These are phyloP conservation scores for Solanum piurae DNA, from an alignment of 257 asterid genomes.

Conservation along the genomic window DNA sequence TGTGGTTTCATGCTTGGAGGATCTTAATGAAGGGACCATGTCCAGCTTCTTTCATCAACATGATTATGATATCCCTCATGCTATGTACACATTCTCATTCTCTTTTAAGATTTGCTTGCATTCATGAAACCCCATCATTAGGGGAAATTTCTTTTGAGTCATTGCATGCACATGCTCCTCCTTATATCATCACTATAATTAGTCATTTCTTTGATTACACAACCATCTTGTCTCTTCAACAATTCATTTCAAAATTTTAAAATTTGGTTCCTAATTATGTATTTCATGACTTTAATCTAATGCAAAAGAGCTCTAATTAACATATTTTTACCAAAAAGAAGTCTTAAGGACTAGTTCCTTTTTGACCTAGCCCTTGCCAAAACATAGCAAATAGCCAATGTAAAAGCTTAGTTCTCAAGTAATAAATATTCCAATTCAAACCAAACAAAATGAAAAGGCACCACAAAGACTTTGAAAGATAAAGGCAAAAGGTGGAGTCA, in stretches of 20 bases:
- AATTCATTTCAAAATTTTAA: background rate
- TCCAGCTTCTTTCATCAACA: conserved; percentile 45
- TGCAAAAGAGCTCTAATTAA: background rate
- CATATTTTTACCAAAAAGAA: background rate
- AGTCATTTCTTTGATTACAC: background rate
- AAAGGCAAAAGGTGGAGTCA: background rate
- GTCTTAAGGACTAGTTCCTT: background rate
- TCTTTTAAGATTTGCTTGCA: background rate
- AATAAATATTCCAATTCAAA: background rate
- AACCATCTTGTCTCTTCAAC: background rate
- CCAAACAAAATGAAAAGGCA: background rate
- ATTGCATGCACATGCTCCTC: conserved; percentile 9
- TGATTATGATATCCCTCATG: conserved; percentile 60
- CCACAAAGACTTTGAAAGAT: background rate
- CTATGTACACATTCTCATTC: conserved; percentile 18
- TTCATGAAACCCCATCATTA: background rate
- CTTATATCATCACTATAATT: background rate
- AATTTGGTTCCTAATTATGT: background rate
- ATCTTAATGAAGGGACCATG: conserved; percentile 22
- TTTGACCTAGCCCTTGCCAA: background rate
- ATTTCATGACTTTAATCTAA: background rate
- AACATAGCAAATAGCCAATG: background rate
- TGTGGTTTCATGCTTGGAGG: conserved; percentile 22
- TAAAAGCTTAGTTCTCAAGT: background rate
- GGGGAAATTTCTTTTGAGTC: background rate